Evolutionary conservation across 2,329 filamentous ascomycete genomes (phyloP).

Genomic region (Talaromyces sp.): DNA sequence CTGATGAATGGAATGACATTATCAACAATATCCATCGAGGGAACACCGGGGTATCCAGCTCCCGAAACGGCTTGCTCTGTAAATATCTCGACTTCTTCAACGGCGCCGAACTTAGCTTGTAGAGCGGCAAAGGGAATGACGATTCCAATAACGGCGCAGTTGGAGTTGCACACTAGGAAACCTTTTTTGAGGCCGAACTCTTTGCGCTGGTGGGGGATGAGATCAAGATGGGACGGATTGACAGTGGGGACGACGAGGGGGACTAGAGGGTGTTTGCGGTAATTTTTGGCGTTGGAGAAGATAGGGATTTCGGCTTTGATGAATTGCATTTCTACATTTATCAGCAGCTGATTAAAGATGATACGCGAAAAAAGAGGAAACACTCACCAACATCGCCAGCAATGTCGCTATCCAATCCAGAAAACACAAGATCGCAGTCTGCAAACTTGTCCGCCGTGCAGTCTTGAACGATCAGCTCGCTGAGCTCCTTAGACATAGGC

Average conservation of each 20-base stretch:
- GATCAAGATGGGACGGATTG: slow-evolving; percentile 79
- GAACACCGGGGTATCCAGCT: slow-evolving; percentile 65
- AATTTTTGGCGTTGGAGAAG: slow-evolving; percentile 98
- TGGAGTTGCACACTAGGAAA: slow-evolving; percentile 95
- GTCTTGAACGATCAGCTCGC: slow-evolving; percentile 77
- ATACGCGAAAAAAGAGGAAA: too few species aligned
- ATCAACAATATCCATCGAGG: slow-evolving; percentile 92
- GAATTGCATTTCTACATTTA: slow-evolving; percentile 78
- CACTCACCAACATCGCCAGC: slow-evolving; percentile 80
- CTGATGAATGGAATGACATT: slow-evolving; percentile 93
- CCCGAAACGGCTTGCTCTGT: slow-evolving; percentile 94
- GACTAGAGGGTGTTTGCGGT: slow-evolving; percentile 83
- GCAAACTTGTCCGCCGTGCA: slow-evolving; percentile 78
- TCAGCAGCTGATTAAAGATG: background rate
- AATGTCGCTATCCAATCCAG: slow-evolving; percentile 85
- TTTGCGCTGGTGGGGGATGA: slow-evolving; percentile 84
- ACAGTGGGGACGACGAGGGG: slow-evolving; percentile 94
- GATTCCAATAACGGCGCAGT: slow-evolving; percentile 94
- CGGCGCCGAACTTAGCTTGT: slow-evolving; percentile 78
- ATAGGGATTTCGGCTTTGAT: slow-evolving; percentile 81
- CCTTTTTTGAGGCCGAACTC: slow-evolving; percentile 72
- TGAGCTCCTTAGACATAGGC: slow-evolving; percentile 72
- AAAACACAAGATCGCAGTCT: slow-evolving; percentile 92
- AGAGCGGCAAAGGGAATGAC: slow-evolving; percentile 93
- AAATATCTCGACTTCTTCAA: slow-evolving; percentile 74